These are phyloP conservation scores for Piper longum DNA, from an alignment of 164 flowering plant genomes.

Conservation along the genomic window DNA sequence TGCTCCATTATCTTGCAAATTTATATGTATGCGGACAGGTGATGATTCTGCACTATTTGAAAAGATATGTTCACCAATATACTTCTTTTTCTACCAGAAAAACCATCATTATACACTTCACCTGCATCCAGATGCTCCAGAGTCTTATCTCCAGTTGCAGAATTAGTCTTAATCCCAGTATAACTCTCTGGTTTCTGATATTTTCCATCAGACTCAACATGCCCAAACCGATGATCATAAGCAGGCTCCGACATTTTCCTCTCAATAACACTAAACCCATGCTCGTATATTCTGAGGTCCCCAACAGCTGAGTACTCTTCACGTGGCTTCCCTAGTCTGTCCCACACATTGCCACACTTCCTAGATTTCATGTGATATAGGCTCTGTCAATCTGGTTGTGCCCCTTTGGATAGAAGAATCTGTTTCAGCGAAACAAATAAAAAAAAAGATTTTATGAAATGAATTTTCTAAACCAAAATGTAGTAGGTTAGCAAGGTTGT, in stretches of 20 bases:
- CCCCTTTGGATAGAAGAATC: constrained; percentile 2
- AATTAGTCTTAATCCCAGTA: neutral
- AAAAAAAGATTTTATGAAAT: no score
- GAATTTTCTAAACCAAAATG: no score
- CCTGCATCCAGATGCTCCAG: neutral
- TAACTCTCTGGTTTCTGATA: neutral
- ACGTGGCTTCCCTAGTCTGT: constrained; percentile 29
- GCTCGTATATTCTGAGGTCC: neutral
- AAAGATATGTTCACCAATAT: constrained; percentile 12
- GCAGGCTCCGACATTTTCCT: constrained; percentile 5
- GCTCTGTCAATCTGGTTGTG: constrained; percentile 6
- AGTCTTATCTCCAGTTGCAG: neutral
- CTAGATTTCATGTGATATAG: constrained; percentile 5
- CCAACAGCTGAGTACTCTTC: constrained; percentile 5
- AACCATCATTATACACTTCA: constrained; percentile 5
- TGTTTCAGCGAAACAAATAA: constrained; percentile 1
- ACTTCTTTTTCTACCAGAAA: constrained; percentile 14
- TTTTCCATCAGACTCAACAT: constrained; percentile 4
- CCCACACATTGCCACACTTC: constrained; percentile 32
- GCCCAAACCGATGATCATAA: constrained; percentile 5
- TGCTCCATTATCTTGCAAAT: constrained; percentile 5
- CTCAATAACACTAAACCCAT: neutral
- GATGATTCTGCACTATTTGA: constrained; percentile 5
- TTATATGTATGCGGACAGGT: neutral
- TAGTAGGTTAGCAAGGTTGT: no score